These are phyloP conservation scores for Phlyctochytrium planicorne DNA, from an alignment of 192 early-diverging fungal genomes.

Conservation along the genomic window DNA sequence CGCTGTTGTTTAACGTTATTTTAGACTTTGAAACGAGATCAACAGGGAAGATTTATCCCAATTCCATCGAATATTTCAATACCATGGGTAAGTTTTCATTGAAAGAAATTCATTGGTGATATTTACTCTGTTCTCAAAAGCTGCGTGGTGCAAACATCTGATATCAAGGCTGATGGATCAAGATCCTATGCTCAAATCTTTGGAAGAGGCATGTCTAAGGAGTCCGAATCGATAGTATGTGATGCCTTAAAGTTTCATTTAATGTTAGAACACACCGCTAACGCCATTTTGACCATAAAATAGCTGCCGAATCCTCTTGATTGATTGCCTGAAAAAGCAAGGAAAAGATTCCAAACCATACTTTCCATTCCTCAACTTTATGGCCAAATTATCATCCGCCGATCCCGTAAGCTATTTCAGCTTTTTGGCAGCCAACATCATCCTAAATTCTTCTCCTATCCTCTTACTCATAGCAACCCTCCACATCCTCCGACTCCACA, in stretches of 20 bases:
- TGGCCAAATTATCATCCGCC: too few species aligned
- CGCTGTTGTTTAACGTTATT: neutral
- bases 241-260: too few species aligned
- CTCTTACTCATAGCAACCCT: too few species aligned
- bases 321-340: neutral
- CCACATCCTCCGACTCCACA: too few species aligned
- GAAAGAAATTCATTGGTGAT: constrained; percentile 12
- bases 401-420: too few species aligned
- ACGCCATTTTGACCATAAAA: neutral
- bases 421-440: too few species aligned
- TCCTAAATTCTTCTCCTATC: too few species aligned
- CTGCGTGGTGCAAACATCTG: neutral
- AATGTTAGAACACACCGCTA: neutral
- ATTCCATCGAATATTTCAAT: constrained; percentile 2
- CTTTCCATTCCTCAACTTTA: too few species aligned
- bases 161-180: neutral
- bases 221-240: neutral
- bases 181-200: neutral
- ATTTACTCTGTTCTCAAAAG: neutral
- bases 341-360: too few species aligned
- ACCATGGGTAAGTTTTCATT: constrained; percentile 2
- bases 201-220: neutral
- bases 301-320: neutral
- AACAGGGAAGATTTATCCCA: neutral
- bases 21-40: neutral